Base-by-base conservation (phyloP, 1,139 yeast species). In the Blastobotrys indianensis region DNA sequence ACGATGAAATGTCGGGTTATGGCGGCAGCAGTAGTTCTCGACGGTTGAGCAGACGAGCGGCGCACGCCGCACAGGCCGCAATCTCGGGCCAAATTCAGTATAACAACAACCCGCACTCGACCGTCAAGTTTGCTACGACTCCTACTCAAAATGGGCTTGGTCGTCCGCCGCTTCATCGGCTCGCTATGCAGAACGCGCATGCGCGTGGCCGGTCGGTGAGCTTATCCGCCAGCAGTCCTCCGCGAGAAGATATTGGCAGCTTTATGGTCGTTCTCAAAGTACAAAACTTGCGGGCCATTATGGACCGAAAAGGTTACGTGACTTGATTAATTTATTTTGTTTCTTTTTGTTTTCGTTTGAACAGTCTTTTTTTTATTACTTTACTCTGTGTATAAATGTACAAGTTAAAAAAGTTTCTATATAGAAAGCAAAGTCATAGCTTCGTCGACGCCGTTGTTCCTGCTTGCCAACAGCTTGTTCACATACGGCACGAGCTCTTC, bases 401-500 rank as follows among this genome's bases (percentile, higher is more conserved):
- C 25, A 20, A 20, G n/a, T n/a, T 50, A 25, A 33, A 32, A 29
- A 8, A 28, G 11, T 16, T 3, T 8, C 38, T 44, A 46, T 15
- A 56, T 13, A 29, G 55, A 23, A 13, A 58, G 48, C 28, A 58
- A 49, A 37, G 51, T 46, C 37, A 57, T 51, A 10, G 54, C 51
- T 37, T 55, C 55, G n/a, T 54, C 59, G 33, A 58, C 42, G 4
- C 58, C 58, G 39, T 38, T 37, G 28, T 38, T 29, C 17, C 49
- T 52, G 29, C 49, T 50, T 4, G 66, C 61, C 51, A 87, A 69
- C 63, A 80, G 80, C 46, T 66, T 64, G 58, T 76, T 67, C 39
- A 88, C 84, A 46, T 68, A 71, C 1, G 63, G 65, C 32, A 82
- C 79, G 46, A 87, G 69, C 29, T 82, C 75, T 2, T 72, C 78